Base-by-base conservation (phyloP, 805 yeast genomes). In the Saturnispora diversa region DNA sequence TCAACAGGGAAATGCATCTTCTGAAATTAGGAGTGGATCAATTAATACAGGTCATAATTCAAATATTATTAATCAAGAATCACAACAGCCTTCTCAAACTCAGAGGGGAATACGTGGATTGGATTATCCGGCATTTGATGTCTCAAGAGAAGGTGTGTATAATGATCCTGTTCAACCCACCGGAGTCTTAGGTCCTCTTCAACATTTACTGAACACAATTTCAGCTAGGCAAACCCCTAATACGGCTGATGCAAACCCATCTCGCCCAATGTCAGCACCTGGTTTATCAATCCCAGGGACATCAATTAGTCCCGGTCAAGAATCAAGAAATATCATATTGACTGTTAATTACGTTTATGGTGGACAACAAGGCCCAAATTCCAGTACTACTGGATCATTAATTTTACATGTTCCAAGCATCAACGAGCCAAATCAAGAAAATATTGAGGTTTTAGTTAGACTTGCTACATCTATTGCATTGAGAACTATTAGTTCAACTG, bases 401-500 rank as follows among this genome's bases (percentile, higher is more conserved):
- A 69, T 78, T 25, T 60, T 81, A 50, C 74, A 79, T 30, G 74
- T 81, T 23, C 84, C 87, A n/a, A 77, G 79, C 50, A 75, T 75
- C 31, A 59, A 68, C 13, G 74, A 75, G 43, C 65, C 77, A 23
- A 75, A 79, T 39, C 80, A 77, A n/a, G 69, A 71, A 27, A 68
- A 74, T 26, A 63, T 80, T 24, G 78, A 75, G 51, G 75, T 73
- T 26, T 66, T 81, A 40, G 72, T 82, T 10, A 65, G 79, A 21
- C 59, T 81, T 42, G 86, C 87, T 2, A 79, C 88, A 0, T 75
- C 77, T 20, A 69, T 81, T 58, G 87, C 87, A 1, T 67, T 79
- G 55, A 63, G 80, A 29, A 75, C 84, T 12, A 72, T 80, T 27
- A 66, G 74, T 4, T 68, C 72, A 16, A 66, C 71, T 29, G 61